These are phyloP conservation scores for Plasmodium gaboni DNA, from an alignment of 169 alveolate genomes.

Conservation along the genomic window DNA sequence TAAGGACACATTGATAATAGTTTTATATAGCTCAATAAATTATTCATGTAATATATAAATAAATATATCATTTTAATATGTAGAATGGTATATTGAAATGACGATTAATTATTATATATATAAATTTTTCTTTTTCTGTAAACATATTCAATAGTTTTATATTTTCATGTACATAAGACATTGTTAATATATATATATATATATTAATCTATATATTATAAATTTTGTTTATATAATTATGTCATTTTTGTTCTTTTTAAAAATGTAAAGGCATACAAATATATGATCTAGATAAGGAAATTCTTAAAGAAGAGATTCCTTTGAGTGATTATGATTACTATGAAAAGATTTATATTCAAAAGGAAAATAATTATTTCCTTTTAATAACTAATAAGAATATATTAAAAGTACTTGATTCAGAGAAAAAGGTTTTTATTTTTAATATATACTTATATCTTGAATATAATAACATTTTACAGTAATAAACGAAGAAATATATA, in stretches of 20 bases:
- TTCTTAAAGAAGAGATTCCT: slow-evolving; percentile 23
- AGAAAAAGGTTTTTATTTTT: slow-evolving; percentile 27
- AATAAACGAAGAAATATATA: background rate
- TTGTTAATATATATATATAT: background rate
- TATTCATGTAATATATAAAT: slow-evolving; percentile 41
- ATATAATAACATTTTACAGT: slow-evolving; percentile 36
- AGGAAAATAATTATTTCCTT: slow-evolving; percentile 29
- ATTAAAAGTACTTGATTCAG: slow-evolving; percentile 47
- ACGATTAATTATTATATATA: background rate
- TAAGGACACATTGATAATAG: slow-evolving; percentile 26
- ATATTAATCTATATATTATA: background rate
- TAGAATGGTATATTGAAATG: background rate
- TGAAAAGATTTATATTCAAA: slow-evolving; percentile 49
- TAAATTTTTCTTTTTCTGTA: background rate
- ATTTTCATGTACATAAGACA: background rate
- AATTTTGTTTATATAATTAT: background rate
- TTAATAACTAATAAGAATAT: slow-evolving; percentile 61
- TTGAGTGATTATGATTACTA: slow-evolving; percentile 27
- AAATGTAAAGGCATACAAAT: slow-evolving; percentile 24
- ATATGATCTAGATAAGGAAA: slow-evolving; percentile 23
- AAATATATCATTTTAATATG: background rate
- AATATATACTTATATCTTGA: slow-evolving; percentile 34
- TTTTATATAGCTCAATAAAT: slow-evolving; percentile 16
- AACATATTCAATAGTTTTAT: background rate
- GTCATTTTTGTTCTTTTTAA: background rate